Base-by-base conservation (phyloP, 257 asterid genomes). In the Marsdenia floribunda region DNA sequence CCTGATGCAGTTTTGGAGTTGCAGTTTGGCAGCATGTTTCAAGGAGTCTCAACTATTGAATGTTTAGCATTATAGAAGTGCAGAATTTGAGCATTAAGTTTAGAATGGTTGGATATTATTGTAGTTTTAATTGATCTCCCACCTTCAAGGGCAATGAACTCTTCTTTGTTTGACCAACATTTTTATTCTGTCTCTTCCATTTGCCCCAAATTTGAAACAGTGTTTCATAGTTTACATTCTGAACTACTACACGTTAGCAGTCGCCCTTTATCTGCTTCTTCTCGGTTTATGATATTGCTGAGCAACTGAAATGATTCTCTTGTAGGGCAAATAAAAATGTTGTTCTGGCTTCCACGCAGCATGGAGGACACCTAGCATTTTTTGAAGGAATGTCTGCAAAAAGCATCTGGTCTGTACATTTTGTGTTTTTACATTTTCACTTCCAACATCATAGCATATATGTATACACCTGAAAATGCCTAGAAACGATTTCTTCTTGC, bases 281-380 rank as follows among this genome's bases (percentile, higher is more conserved):
- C 33, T 60, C 8, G 1, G 24, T 53, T 22, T 58, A 2, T 24
- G 1, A 13, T 73, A 5, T 47, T 29, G 15, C 47, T 18, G n/a
- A 75, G 16, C 49, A 54, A 18, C 37, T 66, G 19, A 15, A 24
- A 35, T 37, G 73, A 21, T 74, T 75, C 70, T 72, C 63, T 35
- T 82, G 61, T 83, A 92, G 97, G 94, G 85, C 81, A 71, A 92
- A 89, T 80, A 73, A 83, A 73, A 92, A 90, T 76, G 82, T 92
- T 46, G 77, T 92, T 77, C 82, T 92, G 83, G 97, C 92, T 58
- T 88, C 92, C 42, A 92, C 97, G 6, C 81, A 82, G 78, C 96
- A 90, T 76, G 97, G 97, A 77, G 96, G 96, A 63, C 97, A 92
- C 80, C 76, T 92, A 65, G 96, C 92, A 44, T 92, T 78, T 82